phyloP scores from a whole-genome alignment of 371 early-diverging fungal genomes.

The Mucor velutinosus region DNA sequence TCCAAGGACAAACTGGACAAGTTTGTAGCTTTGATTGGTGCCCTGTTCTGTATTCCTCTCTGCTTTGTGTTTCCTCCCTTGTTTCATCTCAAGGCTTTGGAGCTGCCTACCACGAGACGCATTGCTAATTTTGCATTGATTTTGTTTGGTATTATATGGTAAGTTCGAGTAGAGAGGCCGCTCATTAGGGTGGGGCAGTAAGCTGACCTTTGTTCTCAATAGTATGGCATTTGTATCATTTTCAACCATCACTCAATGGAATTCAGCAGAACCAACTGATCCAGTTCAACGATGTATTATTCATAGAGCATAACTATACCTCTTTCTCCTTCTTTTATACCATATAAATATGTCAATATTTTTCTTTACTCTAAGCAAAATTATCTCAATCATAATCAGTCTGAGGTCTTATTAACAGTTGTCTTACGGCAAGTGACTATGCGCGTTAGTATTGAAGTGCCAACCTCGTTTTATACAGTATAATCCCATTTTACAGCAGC shows the following conservation, averaged over 20 bases:
- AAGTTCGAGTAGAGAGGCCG: neutral
- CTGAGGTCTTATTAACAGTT: neutral
- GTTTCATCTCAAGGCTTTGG: conserved; percentile 73
- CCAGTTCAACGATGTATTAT: conserved; percentile 46
- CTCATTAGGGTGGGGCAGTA: neutral
- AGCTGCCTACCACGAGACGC: conserved; percentile 41
- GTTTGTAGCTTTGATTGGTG: conserved; percentile 83
- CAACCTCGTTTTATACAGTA: too few relatives aligned
- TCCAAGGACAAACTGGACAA: conserved; percentile 77
- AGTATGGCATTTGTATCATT: conserved; percentile 42
- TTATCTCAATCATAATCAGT: neutral
- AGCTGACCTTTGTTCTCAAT: neutral
- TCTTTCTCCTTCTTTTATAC: neutral
- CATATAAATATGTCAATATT: neutral
- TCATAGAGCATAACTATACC: conserved; percentile 30
- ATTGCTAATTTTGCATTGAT: conserved; percentile 59
- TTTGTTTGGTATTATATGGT: conserved; percentile 73
- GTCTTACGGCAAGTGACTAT: too few relatives aligned
- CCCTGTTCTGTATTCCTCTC: conserved; percentile 61
- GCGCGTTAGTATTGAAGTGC: too few relatives aligned
- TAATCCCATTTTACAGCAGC: too few relatives aligned
- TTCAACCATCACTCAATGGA: conserved; percentile 45
- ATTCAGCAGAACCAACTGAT: conserved; percentile 42
- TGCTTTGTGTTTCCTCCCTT: conserved; percentile 84
- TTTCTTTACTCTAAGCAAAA: too few relatives aligned